These are phyloP conservation scores for Blastocystis sp. DNA, from an alignment of 352 stramenopile species.

Conservation along the genomic window DNA sequence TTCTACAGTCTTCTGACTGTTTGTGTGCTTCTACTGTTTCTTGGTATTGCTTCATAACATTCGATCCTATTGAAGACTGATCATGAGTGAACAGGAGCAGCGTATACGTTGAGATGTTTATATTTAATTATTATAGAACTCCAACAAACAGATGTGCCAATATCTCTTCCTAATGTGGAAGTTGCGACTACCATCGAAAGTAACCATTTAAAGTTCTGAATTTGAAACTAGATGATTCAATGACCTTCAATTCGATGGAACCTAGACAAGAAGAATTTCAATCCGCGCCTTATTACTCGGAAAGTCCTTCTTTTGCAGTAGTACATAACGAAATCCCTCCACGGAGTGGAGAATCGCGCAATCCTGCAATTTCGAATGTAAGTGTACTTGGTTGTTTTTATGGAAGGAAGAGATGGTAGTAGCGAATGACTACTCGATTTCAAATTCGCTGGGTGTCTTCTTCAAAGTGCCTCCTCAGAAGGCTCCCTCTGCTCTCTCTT, in stretches of 20 bases:
- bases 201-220: neutral
- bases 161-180: slow-evolving; percentile 12
- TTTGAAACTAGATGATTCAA: neutral
- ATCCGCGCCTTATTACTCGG: neutral
- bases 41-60: neutral
- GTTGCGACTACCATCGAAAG: neutral
- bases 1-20: neutral
- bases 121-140: neutral
- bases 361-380: neutral
- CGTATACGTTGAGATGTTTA: neutral
- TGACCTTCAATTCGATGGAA: neutral
- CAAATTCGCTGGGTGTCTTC: neutral
- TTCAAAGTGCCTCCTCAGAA: neutral
- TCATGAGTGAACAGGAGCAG: slow-evolving; percentile 19
- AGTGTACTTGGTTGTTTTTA: neutral
- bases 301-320: neutral
- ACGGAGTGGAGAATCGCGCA: neutral
- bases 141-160: neutral
- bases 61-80: neutral
- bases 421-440: neutral
- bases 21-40: no score
- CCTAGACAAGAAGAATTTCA: neutral
- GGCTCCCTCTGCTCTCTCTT: neutral
- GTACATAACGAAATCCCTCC: neutral
- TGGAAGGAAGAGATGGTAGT: neutral